phyloP scores from a whole-genome alignment of 2,329 filamentous ascomycete genomes.

The Diatrype stigma region DNA sequence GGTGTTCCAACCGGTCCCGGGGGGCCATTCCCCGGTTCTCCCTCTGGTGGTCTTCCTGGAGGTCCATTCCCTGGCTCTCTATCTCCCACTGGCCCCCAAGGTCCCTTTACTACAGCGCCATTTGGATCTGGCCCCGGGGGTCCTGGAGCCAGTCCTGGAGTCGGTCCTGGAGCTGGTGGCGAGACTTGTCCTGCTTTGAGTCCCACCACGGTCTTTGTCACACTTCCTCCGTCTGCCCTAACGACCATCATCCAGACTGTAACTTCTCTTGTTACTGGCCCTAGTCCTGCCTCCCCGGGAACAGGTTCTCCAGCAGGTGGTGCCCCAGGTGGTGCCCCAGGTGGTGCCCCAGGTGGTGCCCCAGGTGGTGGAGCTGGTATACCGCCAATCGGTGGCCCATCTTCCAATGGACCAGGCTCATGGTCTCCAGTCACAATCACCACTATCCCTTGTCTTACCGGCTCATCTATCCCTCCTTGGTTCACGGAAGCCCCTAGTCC shows the following conservation, averaged over 20 bases:
- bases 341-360: slow-evolving; percentile 9
- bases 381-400: slow-evolving; percentile 7
- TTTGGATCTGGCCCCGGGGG: not conserved
- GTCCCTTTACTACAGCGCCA: not conserved
- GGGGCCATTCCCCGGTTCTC: not conserved
- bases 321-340: slow-evolving; percentile 7
- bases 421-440: slow-evolving; percentile 18
- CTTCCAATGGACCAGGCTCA: slow-evolving; percentile 13
- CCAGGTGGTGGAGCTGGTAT: slow-evolving; percentile 9
- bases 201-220: slow-evolving; percentile 45
- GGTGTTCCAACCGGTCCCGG: too few species aligned
- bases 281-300: slow-evolving; percentile 14
- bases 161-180: slow-evolving; percentile 11
- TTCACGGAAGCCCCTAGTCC: slow-evolving; percentile 25
- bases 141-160: too few species aligned
- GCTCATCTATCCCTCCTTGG: slow-evolving; percentile 16
- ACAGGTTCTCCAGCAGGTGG: slow-evolving; percentile 13
- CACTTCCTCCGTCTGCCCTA: slow-evolving; percentile 34
- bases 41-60: not conserved
- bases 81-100: too few species aligned
- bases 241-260: slow-evolving; percentile 26
- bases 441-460: slow-evolving; percentile 13
- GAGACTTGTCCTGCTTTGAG: slow-evolving; percentile 36
- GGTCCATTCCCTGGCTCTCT: not conserved
- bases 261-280: slow-evolving; percentile 27